phyloP scores from a whole-genome alignment of 345 rosid species.

The Pistacia integerrima region DNA sequence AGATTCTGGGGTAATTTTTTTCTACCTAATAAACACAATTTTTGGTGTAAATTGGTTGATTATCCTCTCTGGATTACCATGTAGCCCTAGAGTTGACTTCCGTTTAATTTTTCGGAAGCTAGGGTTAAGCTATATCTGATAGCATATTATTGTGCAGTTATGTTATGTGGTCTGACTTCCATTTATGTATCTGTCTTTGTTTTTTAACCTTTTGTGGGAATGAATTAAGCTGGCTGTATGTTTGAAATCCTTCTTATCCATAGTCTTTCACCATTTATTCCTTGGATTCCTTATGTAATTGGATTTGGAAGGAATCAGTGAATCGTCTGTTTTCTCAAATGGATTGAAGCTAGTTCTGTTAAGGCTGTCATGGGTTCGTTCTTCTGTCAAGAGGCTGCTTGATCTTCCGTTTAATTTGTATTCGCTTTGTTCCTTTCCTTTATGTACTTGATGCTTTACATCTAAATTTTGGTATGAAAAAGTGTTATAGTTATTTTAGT shows the following conservation, averaged over 20 bases:
- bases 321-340: not conserved
- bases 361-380: not conserved
- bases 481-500: not conserved
- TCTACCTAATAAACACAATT: not conserved
- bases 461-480: not conserved
- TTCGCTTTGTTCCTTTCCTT: not conserved
- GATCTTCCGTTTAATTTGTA: not conserved
- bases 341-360: slow-evolving; percentile 8
- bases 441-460: not conserved
- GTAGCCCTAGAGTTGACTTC: not conserved
- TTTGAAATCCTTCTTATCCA: not conserved
- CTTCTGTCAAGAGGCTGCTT: slow-evolving; percentile 1
- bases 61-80: slow-evolving; percentile 1
- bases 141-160: not conserved
- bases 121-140: not conserved
- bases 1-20: not conserved
- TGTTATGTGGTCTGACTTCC: not conserved
- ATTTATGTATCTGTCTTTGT: not conserved
- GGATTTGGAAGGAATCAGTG: not conserved
- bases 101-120: not conserved
- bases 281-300: not conserved
- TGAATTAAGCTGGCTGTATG: not conserved
- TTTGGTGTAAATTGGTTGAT: not conserved
- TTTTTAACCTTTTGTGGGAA: not conserved
- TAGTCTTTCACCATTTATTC: not conserved